Evolutionary conservation across 148 eudicot species (phyloP).

Genomic region (Fagopyrum esculentum): DNA sequence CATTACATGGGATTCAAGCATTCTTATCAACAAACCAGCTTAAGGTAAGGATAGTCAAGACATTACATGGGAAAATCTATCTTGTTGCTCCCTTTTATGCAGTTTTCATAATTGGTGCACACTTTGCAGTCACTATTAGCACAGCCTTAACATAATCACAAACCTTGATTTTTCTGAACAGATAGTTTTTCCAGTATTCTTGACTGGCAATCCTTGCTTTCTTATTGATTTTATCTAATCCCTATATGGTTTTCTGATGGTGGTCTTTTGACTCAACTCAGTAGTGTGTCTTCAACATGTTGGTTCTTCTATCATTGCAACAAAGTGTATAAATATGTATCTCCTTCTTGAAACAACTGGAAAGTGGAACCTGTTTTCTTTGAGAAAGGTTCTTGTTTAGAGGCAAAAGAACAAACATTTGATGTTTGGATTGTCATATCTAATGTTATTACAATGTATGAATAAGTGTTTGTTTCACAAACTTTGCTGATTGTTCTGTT

Average conservation of each 20-base stretch:
- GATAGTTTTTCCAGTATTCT: not conserved
- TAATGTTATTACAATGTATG: not conserved
- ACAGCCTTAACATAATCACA: not conserved
- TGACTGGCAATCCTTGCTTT: not conserved
- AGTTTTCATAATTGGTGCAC: not conserved
- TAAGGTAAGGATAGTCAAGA: conserved; percentile 39
- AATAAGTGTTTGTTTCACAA: not conserved
- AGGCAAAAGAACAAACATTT: not conserved
- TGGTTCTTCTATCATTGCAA: not conserved
- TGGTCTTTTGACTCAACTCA: not conserved
- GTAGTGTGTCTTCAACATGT: not conserved
- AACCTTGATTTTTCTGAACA: not conserved
- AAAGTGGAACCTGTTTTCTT: not conserved
- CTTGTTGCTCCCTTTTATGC: not conserved
- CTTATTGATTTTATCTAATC: not conserved
- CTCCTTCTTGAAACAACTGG: not conserved
- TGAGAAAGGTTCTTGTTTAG: not conserved
- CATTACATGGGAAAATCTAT: not conserved
- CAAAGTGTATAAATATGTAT: not conserved
- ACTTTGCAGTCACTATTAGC: not conserved
- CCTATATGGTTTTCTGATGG: not conserved
- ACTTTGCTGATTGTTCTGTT: not conserved
- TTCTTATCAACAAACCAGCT: conserved; percentile 94
- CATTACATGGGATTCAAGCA: conserved; percentile 87
- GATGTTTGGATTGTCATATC: not conserved